Base-by-base conservation (phyloP, 1,284 basidiomycete species). In the Trichosporon ovoides region DNA sequence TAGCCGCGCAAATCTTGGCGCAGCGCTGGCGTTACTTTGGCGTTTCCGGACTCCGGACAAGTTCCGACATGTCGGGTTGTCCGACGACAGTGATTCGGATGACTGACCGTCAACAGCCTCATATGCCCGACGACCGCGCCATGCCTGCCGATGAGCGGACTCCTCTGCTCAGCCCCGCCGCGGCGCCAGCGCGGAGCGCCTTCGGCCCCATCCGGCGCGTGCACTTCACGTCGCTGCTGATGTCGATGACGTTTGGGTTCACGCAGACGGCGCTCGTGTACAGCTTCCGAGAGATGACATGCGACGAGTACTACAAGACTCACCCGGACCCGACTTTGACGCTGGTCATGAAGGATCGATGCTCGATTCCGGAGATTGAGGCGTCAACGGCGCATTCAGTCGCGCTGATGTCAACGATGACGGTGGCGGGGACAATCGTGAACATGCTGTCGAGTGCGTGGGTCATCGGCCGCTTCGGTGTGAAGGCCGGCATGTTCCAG, bases 201-300 rank as follows among this genome's bases (percentile, higher is more conserved):
- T 37, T 19, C 50, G 50, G 14, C 67, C 7, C 70, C 70, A 1
- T 74, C n/a, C 37, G 37, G 0, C 59, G 71, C 24, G 70, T 77
- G 2, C 59, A 70, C 22, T 68, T 75, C 60, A 67, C 68, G 34
- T 65, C 71, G 1, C 59, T 70, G 28, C 59, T 77, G 24, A 63
- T 74, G 1, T 56, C 65, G 3, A 59, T 72, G 46, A 69, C 74
- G 2, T 75, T 77, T 56, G 64, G 68, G 16, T 63, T 69, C 38
- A 77, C 75, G 13, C 69, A 73, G 46, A 73, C 76, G 9, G 68
- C 74, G 11, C 56, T 78, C n/a, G 66, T 78, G 35, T 78, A 75
- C 63, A 64, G 68, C 13, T 70, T 75, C 59, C 55, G 69, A 16
- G 57, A 66, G 5, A 73, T 76, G 67, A 67, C 74, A 1, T 77